phyloP scores from a whole-genome alignment of 345 rosid species.

The Brassica juncea region DNA sequence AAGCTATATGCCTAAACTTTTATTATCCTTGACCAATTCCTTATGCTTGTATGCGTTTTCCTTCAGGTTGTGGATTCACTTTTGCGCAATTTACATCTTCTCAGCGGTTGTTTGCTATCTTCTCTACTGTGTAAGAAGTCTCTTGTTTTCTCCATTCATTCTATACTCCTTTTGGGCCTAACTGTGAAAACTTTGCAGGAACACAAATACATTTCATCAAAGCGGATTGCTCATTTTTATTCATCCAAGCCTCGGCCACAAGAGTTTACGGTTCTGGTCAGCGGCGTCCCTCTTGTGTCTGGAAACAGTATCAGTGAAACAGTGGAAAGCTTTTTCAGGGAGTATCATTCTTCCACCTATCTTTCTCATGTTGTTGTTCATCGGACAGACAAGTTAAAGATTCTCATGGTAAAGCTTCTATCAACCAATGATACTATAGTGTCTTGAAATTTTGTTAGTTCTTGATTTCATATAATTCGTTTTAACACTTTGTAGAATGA shows the following conservation, averaged over 20 bases:
- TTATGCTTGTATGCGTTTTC: conserved; percentile 31
- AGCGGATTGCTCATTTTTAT: conserved; percentile 66
- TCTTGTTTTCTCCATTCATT: conserved; percentile 19
- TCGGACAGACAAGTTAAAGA: conserved; percentile 61
- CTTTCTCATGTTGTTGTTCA: conserved; percentile 71
- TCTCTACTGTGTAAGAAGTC: conserved; percentile 69
- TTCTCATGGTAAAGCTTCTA: conserved; percentile 60
- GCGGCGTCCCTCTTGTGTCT: conserved; percentile 59
- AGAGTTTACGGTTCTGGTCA: conserved; percentile 75
- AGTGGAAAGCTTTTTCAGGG: conserved; percentile 78
- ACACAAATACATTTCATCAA: conserved; percentile 56
- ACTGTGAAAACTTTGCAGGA: conserved; percentile 55
- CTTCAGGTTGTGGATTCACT: conserved; percentile 95
- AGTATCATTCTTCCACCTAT: conserved; percentile 76
- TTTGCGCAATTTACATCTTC: conserved; percentile 81
- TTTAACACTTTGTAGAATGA: conserved; percentile 49
- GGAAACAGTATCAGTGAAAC: conserved; percentile 59
- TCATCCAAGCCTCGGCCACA: conserved; percentile 74
- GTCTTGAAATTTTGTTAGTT: neutral
- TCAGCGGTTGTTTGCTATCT: conserved; percentile 87
- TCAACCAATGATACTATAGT: neutral
- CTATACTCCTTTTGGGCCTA: conserved; percentile 10
- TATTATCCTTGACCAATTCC: neutral
- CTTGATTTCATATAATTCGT: conserved; percentile 8
- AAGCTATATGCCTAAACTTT: neutral